These are phyloP conservation scores for Populus tomentosa DNA, from an alignment of 441 rosid species.

Conservation along the genomic window DNA sequence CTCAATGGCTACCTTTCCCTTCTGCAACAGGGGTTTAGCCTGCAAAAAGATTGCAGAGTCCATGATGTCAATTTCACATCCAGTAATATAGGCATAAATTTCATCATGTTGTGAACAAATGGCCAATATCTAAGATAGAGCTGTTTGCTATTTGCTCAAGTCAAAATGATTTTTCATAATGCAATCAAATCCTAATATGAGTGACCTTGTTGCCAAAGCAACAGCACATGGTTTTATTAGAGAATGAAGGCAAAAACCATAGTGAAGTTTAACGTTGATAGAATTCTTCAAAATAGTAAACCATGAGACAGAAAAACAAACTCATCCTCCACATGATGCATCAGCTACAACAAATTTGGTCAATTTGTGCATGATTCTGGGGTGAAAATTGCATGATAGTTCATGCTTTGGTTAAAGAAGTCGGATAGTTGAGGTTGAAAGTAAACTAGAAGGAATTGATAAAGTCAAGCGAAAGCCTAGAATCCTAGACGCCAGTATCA, in stretches of 20 bases:
- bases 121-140: neutral
- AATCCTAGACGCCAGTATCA: neutral
- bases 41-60: slow-evolving; percentile 27
- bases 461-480: neutral
- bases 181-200: neutral
- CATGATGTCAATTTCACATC: neutral
- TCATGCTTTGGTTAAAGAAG: neutral
- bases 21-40: slow-evolving; percentile 82
- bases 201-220: neutral
- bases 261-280: neutral
- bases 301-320: neutral
- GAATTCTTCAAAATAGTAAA: neutral
- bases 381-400: neutral
- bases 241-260: neutral
- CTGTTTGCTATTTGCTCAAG: neutral
- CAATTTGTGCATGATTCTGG: neutral
- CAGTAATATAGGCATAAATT: neutral
- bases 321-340: neutral
- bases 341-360: neutral
- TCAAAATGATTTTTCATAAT: neutral
- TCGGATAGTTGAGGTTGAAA: neutral
- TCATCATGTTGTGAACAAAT: neutral
- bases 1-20: slow-evolving; percentile 59
- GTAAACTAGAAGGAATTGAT: neutral
- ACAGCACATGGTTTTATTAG: neutral